These are phyloP conservation scores for Dactylellina sp. DNA, from an alignment of 2,329 filamentous ascomycete species.

Conservation along the genomic window DNA sequence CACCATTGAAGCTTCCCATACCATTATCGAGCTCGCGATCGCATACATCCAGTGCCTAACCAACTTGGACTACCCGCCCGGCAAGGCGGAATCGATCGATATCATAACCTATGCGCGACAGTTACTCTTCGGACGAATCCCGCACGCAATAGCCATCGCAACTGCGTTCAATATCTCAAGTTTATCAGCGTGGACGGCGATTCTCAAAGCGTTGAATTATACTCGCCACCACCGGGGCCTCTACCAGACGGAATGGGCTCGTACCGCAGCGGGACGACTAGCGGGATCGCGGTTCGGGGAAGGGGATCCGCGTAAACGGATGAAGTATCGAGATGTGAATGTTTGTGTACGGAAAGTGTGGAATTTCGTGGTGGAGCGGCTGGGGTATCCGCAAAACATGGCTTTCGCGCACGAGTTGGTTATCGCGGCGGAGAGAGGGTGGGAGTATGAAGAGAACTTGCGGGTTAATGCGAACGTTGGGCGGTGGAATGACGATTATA, in stretches of 20 bases:
- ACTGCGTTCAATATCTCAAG: constrained; percentile 19
- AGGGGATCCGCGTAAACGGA: constrained; percentile 18
- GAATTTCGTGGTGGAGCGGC: constrained; percentile 11
- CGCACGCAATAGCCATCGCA: constrained; percentile 48
- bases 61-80: constrained; percentile 25
- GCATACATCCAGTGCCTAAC: constrained; percentile 37
- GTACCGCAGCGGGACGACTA: constrained; percentile 7
- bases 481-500: neutral
- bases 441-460: constrained; percentile 39
- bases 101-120: constrained; percentile 25
- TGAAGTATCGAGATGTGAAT: constrained; percentile 46
- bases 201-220: constrained; percentile 45
- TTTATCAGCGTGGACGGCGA: constrained; percentile 30
- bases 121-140: constrained; percentile 35
- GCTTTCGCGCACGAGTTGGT: constrained; percentile 32
- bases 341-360: constrained; percentile 26
- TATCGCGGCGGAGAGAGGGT: constrained; percentile 46
- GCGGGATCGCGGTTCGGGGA: constrained; percentile 27
- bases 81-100: constrained; percentile 15
- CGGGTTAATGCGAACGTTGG: neutral
- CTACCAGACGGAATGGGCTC: constrained; percentile 30
- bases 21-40: constrained; percentile 28
- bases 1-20: constrained; percentile 6
- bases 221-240: constrained; percentile 37
- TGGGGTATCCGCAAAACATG: constrained; percentile 31